These are phyloP conservation scores for Pleomassaria siparia DNA, from an alignment of 2,329 filamentous ascomycete genomes.

Conservation along the genomic window DNA sequence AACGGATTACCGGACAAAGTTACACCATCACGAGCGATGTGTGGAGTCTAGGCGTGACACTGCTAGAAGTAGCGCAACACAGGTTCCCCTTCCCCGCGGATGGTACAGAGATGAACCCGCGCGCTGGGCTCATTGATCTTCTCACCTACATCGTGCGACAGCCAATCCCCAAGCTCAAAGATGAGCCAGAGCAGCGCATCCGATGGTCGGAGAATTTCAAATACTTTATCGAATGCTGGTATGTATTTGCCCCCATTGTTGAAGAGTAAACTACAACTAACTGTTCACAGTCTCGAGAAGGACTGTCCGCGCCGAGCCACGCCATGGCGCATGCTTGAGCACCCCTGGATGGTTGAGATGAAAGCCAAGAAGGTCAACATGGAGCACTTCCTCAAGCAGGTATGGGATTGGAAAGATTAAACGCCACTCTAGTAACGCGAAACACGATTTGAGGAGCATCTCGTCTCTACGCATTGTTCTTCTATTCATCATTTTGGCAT, in stretches of 20 bases:
- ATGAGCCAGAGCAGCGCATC: slow-evolving; percentile 86
- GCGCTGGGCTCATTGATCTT: slow-evolving; percentile 89
- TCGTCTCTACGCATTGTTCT: slow-evolving; percentile 16
- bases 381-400: slow-evolving; percentile 87
- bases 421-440: not conserved
- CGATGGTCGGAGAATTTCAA: slow-evolving; percentile 98
- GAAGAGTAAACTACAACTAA: slow-evolving; percentile 27
- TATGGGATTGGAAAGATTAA: slow-evolving; percentile 92
- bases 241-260: slow-evolving; percentile 47
- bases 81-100: slow-evolving; percentile 98
- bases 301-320: slow-evolving; percentile 83
- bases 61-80: slow-evolving; percentile 99
- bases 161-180: slow-evolving; percentile 91
- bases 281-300: slow-evolving; percentile 76
- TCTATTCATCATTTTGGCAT: slow-evolving; percentile 20
- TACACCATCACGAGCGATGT: slow-evolving; percentile 99
- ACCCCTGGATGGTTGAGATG: slow-evolving; percentile 99
- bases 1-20: slow-evolving; percentile 94
- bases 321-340: slow-evolving; percentile 98
- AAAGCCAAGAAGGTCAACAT: slow-evolving; percentile 95
- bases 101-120: slow-evolving; percentile 91
- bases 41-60: slow-evolving; percentile 93
- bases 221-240: slow-evolving; percentile 99
- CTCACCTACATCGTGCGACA: slow-evolving; percentile 97
- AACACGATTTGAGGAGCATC: slow-evolving; percentile 13